Base-by-base conservation (phyloP, 169 alveolate species). In the Eimeria sp. region DNA sequence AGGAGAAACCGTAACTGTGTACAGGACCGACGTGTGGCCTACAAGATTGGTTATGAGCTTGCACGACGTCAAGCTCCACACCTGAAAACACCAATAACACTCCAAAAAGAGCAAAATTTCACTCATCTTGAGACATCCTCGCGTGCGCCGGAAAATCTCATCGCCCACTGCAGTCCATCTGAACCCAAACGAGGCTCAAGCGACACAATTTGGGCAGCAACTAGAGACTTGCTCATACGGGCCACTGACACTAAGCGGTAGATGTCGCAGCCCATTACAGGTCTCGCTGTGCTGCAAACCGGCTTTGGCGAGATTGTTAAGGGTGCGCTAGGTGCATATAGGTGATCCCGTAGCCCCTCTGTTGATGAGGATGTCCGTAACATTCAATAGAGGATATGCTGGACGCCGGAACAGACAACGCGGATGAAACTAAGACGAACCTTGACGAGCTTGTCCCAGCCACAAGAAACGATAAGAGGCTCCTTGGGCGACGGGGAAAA, bases 401-500 rank as follows among this genome's bases (percentile, higher is more conserved):
- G 89, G 57, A 40, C 95, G 27, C 84, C 73, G 22, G 83, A 87
- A 16, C 13, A 20, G 83, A 34, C 3, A 51, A 3, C 83, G 45
- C n/a, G 34, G 14, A n/a, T 58, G 47, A 7, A 43, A 30, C 14
- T 73, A 49, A 73, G 34, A 63, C 96, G 40, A 40, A 98, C 99
- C 98, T 99, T 99, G 72, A 99, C 99, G 95, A 99, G 97, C 96
- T 98, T 99, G 98, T 99, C 99, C 99, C 99, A 99, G 73, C 99
- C 99, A 88, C 99, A 99, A 18, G 99, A 98, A 65, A 99, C 99
- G 95, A 99, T 98, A 91, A 99, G 97, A 40, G 99, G 99, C 96
- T 98, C 98, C 96, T 98, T 98, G 86, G 99, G 98, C 49, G 99
- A 98, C 40, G 99, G 99, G 58, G 99, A 98, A 98, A 99, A 99